Base-by-base conservation (phyloP, 208 protist species). In the Trypanosoma cruzi region DNA sequence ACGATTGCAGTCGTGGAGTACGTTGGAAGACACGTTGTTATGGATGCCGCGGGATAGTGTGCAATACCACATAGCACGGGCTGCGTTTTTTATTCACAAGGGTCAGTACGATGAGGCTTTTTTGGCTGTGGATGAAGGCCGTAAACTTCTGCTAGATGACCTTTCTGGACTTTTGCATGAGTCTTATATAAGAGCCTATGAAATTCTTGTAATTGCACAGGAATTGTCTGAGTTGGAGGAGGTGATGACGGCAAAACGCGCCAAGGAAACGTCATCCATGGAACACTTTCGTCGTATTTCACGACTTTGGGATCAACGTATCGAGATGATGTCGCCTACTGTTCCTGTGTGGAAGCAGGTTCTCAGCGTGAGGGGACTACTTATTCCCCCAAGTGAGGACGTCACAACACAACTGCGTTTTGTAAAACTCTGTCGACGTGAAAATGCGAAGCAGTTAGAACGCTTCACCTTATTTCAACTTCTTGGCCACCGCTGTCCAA, bases 171-270 rank as follows among this genome's bases (percentile, higher is more conserved):
- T 95, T 16, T 77, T 96, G 58, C 83, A 94, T 64, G 89, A 97
- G 76, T 95, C 92, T 4, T 95, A 97, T 67, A 77, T 75, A 18
- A 82, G 89, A 14, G 87, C 89, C 14, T 99, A 99, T 82, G 83
- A 96, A 5, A 79, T 85, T 3, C 79, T 99, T 29, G 97, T 99
- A 6, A 71, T 88, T 16, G 89, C 98, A 50, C 99, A 99, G 79
- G 96, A 99, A 75, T 81, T 99, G 1, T 90, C 94, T 0, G 98
- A 99, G 80, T 74, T 99, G 32, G 98, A 99, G 84, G 98, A 99
- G 86, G 88, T 99, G 11, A 82, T 99, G 22, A 64, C 82, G 28
- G 98, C 97, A 49, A 88, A 88, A 75, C 76, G 76, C 32, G 75
- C 73, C 44, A 64, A 86, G 56, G 63, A 50, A 14, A 94, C 97